These are phyloP conservation scores for Triticum dicoccoides DNA, from an alignment of 176 grass and related monocot genomes.

Conservation along the genomic window DNA sequence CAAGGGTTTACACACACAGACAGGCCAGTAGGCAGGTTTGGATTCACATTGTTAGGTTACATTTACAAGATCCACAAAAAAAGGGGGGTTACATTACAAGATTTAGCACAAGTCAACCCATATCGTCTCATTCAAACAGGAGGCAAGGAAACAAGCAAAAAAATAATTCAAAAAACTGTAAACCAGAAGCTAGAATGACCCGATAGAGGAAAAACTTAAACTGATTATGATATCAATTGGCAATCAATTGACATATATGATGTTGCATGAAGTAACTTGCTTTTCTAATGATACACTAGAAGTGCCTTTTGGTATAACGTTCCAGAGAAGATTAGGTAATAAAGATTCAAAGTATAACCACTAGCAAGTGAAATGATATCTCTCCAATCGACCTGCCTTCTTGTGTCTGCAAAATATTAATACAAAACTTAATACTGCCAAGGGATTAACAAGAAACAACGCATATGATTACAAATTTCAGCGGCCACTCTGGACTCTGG, in stretches of 20 bases:
- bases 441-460: neutral
- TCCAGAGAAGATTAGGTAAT: neutral
- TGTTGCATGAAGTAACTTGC: neutral
- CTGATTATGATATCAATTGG: neutral
- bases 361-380: slow-evolving; percentile 83
- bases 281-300: neutral
- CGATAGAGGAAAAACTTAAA: neutral
- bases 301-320: neutral
- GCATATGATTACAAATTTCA: too few species aligned
- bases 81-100: neutral
- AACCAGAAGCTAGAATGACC: neutral
- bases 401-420: slow-evolving; percentile 40
- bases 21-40: neutral
- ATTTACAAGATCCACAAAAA: neutral
- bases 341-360: slow-evolving; percentile 51
- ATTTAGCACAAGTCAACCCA: neutral
- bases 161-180: neutral
- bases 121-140: neutral
- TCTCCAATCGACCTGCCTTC: slow-evolving; percentile 39
- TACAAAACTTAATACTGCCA: neutral
- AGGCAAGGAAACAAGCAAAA: neutral
- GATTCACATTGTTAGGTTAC: neutral
- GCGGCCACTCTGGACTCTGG: too few species aligned
- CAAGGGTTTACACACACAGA: neutral
- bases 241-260: neutral